phyloP scores from a whole-genome alignment of 768 basidiomycete genomes.

The Rubroboletus satanas region DNA sequence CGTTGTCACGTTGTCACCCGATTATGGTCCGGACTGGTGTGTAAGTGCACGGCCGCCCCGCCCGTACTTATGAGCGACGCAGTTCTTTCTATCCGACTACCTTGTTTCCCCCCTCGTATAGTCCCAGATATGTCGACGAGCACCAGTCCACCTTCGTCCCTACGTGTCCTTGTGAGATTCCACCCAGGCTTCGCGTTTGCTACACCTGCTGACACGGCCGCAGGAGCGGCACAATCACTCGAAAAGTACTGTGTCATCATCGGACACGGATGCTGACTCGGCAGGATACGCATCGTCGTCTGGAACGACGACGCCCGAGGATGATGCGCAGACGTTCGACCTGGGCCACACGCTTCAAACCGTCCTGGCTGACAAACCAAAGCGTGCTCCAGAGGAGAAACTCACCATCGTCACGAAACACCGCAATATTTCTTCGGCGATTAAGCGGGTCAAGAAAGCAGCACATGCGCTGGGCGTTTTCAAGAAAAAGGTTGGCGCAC shows the following conservation, averaged over 20 bases:
- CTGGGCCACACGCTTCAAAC: constrained; percentile 12
- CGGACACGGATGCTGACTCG: constrained; percentile 24
- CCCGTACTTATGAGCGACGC: neutral
- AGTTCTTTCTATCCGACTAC: neutral
- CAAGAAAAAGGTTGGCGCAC: constrained; percentile 23
- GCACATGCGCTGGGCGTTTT: constrained; percentile 19
- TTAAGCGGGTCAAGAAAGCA: constrained; percentile 24
- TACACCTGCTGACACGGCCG: neutral
- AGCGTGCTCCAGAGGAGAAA: neutral
- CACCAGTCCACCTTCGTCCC: constrained; percentile 10
- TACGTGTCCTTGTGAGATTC: constrained; percentile 3
- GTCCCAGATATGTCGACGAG: constrained; percentile 9
- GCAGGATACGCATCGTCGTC: constrained; percentile 26
- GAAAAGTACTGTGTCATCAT: constrained; percentile 4
- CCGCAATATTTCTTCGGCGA: constrained; percentile 12
- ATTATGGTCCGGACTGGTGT: neutral
- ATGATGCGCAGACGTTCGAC: constrained; percentile 24
- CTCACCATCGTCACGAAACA: constrained; percentile 8
- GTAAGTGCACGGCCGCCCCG: neutral
- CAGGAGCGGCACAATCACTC: neutral
- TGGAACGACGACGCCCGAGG: constrained; percentile 32
- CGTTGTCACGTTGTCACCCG: too few relatives aligned
- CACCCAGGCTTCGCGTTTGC: neutral
- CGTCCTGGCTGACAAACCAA: constrained; percentile 6
- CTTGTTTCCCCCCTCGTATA: neutral